A percentile compares a stretch with the other conserved stretches of the same genome.
Evolutionary conservation across 2,329 filamentous ascomycete genomes (phyloP).

Genomic region (Curvularia eragrostidis): DNA sequence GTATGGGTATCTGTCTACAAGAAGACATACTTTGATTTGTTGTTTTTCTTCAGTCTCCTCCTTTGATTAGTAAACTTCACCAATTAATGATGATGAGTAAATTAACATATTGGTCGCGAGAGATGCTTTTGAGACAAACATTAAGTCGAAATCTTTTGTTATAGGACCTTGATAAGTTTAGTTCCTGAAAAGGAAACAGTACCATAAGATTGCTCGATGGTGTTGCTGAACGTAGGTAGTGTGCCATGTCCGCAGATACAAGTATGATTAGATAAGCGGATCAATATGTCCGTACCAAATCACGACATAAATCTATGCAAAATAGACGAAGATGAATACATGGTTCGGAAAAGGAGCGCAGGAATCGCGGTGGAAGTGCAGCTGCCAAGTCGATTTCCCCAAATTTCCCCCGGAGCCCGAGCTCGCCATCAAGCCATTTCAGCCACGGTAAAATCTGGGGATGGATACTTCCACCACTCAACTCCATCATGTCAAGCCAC

Average conservation of each 20-base stretch:
- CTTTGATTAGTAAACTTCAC: not conserved
- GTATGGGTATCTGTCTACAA: too few relatives aligned
- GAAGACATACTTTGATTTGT: too few relatives aligned
- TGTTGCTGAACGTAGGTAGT: not conserved
- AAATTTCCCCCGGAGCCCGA: slow-evolving; percentile 19
- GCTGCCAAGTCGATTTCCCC: slow-evolving; percentile 8
- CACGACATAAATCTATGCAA: not conserved
- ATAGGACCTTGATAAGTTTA: too few relatives aligned
- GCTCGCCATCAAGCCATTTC: slow-evolving; percentile 22
- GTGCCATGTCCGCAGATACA: not conserved
- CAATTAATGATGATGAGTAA: not conserved
- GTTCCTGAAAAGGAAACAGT: not conserved
- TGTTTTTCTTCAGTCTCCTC: not conserved
- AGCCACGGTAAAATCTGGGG: slow-evolving; percentile 25
- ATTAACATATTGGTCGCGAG: not conserved
- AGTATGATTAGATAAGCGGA: not conserved
- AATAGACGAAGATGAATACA: not conserved
- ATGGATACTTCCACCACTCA: slow-evolving; percentile 34
- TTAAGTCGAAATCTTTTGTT: too few relatives aligned
- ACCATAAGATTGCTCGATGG: not conserved
- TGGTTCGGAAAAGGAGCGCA: not conserved
- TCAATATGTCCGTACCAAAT: not conserved
- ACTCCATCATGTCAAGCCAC: slow-evolving; percentile 18
- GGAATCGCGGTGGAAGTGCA: slow-evolving; percentile 11
- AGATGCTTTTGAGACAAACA: too few relatives aligned